Conservation (phyloP, 208 protist genomes). For the Leishmania amazonensis region DNA sequence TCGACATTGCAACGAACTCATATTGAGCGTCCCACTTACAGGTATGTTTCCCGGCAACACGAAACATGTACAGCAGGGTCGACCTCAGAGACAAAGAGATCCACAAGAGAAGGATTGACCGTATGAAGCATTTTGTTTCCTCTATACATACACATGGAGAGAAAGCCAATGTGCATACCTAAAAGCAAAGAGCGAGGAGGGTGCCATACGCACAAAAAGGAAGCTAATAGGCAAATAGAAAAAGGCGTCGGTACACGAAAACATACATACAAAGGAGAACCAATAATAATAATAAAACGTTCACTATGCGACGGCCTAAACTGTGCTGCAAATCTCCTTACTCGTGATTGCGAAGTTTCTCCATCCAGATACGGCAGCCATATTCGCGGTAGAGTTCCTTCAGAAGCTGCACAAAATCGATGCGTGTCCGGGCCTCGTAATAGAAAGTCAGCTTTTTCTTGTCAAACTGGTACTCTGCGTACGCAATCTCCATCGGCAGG, state of each 20-base stretch:
- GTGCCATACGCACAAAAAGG: neutral
- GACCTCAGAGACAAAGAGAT: neutral
- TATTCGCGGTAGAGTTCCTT: conserved; percentile 89
- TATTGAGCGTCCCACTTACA: neutral
- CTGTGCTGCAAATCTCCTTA: conserved; percentile 1
- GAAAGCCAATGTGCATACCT: neutral
- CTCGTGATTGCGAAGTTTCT: conserved; percentile 63
- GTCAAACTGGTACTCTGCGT: conserved; percentile 93
- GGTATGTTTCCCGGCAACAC: neutral
- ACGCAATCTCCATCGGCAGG: conserved; percentile 79
- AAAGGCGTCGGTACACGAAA: neutral
- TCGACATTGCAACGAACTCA: neutral
- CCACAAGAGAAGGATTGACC: neutral
- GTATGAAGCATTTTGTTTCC: neutral
- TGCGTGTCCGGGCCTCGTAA: conserved; percentile 73
- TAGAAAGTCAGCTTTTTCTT: conserved; percentile 94
- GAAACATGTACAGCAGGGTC: neutral
- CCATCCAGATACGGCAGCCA: conserved; percentile 92
- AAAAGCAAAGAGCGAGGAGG: no score
- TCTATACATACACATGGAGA: neutral
- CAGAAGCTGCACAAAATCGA: conserved; percentile 84
- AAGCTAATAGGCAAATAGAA: neutral
- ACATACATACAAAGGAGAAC: conserved; percentile 4
- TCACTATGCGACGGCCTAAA: neutral
- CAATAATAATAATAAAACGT: neutral